These are phyloP conservation scores for Rhizopus arrhizus DNA, from an alignment of 371 early-diverging fungal genomes.

Conservation along the genomic window DNA sequence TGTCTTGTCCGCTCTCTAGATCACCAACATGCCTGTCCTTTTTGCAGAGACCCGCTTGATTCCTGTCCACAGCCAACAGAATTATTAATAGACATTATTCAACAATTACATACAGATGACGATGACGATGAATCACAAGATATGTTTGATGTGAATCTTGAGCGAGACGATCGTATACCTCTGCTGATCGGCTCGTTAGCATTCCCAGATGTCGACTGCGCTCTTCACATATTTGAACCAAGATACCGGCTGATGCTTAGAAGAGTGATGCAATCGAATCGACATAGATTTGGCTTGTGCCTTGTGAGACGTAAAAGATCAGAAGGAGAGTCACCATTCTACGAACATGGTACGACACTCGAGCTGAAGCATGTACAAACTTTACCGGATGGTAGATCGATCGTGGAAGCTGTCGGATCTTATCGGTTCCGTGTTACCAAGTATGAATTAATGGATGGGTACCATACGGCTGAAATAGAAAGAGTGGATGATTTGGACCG, in stretches of 20 bases:
- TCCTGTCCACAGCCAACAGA: constrained; percentile 30
- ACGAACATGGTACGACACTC: constrained; percentile 52
- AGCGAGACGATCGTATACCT: constrained; percentile 36
- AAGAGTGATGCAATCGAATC: constrained; percentile 52
- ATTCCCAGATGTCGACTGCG: constrained; percentile 66
- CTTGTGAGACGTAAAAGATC: constrained; percentile 24
- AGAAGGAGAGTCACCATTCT: constrained; percentile 27
- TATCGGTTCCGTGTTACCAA: constrained; percentile 35
- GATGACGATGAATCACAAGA: constrained; percentile 15
- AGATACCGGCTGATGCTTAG: constrained; percentile 65
- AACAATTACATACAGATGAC: constrained; percentile 16
- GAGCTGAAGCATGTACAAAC: constrained; percentile 43
- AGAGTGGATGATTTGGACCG: constrained; percentile 47
- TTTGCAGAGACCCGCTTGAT: constrained; percentile 30
- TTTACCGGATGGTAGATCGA: constrained; percentile 48
- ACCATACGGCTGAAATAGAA: constrained; percentile 46
- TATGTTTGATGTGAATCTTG: constrained; percentile 1
- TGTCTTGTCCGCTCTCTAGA: constrained; percentile 54
- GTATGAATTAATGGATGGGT: constrained; percentile 35
- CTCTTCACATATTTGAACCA: constrained; percentile 67
- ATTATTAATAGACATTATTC: constrained; percentile 14
- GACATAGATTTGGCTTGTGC: constrained; percentile 64
- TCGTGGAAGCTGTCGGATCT: constrained; percentile 44
- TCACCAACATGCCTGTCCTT: constrained; percentile 35
- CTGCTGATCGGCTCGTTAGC: constrained; percentile 66